Evolutionary conservation across 116 monocot species (phyloP), one percentile per base, ranked within the genome.

Genomic region (Zostera marina): DNA sequence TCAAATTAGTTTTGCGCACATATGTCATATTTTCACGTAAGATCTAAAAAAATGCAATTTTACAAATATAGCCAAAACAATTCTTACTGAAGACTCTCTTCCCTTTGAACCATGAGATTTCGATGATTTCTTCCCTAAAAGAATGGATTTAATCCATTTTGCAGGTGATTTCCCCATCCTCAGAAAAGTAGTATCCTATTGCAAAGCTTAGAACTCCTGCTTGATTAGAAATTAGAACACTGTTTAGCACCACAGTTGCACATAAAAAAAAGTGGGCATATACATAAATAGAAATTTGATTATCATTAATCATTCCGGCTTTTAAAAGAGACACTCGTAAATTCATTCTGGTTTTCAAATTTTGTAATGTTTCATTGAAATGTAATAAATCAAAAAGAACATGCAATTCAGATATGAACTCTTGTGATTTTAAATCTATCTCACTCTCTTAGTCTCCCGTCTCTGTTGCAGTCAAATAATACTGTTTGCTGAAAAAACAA

Each of bases 101-200:
- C 38, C 24, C 49, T 58, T 76, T 3, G 72, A 54, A 26, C 60
- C 13, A 60, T 68, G 72, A 49, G 77, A 72, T 61, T 25, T 68
- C 41, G 58, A 68, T 53, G 72, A 59, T 56, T 72, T 77, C 64
- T 77, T 77, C 11, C 64, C 63, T 22, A 77, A 70, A 12, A 74
- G 42, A 39, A 76, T 16, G 2, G 72, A 42, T 41, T 77, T 77
- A 16, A 77, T 63, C 77, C 77, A 77, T 22, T 72, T 77, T 3
- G 57, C 77, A 21, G 77, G 77, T 24, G 77, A 77, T 48, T 72
- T 77, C 43, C 68, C 72, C 77, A 77, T 77, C 32, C 2, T 60
- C 39, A 46, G 43, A 57, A n/a, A 17, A 39, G 16, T 15, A 57
- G 10, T 32, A 57, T 17, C 32, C 17, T 12, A 40, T 40, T 16